Base-by-base conservation (phyloP, 1,284 basidiomycete genomes). In the Moesziomyces sp. region DNA sequence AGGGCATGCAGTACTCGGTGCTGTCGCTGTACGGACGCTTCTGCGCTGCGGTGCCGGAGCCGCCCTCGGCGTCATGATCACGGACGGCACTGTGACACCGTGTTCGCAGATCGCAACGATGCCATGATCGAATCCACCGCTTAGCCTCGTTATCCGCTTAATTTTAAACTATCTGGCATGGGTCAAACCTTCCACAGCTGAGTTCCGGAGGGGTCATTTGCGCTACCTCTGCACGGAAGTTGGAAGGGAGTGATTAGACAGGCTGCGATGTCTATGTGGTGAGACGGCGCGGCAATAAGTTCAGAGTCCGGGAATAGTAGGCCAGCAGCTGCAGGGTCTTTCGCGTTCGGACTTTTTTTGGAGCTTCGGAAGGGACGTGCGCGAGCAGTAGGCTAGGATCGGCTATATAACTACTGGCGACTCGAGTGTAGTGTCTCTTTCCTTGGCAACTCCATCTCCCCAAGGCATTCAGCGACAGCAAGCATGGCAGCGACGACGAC, bases 11-110 rank as follows among this genome's bases (percentile, higher is more conserved):
- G 45, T 69, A 74, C 33, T 58, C 63, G 26, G 71, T 74, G 30
- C 53, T 77, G 5, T 69, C 67, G 24, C 53, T 79, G 21, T 77
- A 65, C 30, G 74, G 74, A 6, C 58, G 65, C 18, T 79, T 74
- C 56, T 65, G 63, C 46, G 66, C 68, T 11, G 50, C 73, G 1
- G 45, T 63, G 6, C 65, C 69, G 7, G 59, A 65, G 56, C 74
- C 70, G 9, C 76, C 76, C 3, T 19, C 46, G 30, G 23, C n/a
- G 21, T 18, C 24, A 9, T 46, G 44, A 52, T 3, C 14, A 16
- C 21, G 21, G 21, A 21, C 21, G 21, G 21, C 21, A 21, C 21
- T 21, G 21, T 21, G 21, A 21, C 21, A 21, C 21, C 21, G 21
- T 21, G 21, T 21, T 21, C 21, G 21, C 21, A 21, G 21, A 21